Evolutionary conservation across 345 rosid genomes (phyloP).

Genomic region (Lagerstroemia speciosa): DNA sequence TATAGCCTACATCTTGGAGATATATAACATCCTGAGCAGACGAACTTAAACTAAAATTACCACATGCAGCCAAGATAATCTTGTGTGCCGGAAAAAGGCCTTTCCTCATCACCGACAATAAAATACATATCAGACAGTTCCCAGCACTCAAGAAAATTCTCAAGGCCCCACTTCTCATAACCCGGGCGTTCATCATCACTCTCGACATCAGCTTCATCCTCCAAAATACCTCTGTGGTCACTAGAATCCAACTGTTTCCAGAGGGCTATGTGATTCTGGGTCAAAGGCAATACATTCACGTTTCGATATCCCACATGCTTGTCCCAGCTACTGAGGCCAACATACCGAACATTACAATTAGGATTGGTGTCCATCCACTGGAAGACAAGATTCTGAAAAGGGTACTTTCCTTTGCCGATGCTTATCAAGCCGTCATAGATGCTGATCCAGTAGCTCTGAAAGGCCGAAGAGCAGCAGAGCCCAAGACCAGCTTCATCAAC

Average conservation of each 20-base stretch:
- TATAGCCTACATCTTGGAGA: conserved; percentile 42
- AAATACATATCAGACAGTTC: conserved; percentile 65
- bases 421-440: conserved; percentile 86
- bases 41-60: conserved; percentile 48
- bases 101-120: conserved; percentile 57
- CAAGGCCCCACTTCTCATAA: conserved; percentile 74
- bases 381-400: conserved; percentile 86
- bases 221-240: conserved; percentile 28
- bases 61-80: conserved; percentile 74
- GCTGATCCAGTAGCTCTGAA: conserved; percentile 92
- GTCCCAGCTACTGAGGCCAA: conserved; percentile 95
- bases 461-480: conserved; percentile 71
- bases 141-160: conserved; percentile 76
- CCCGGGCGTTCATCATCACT: conserved; percentile 29
- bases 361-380: conserved; percentile 89
- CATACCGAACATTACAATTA: conserved; percentile 67
- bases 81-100: conserved; percentile 75
- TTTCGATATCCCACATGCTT: conserved; percentile 95
- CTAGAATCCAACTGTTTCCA: conserved; percentile 80
- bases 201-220: conserved; percentile 40
- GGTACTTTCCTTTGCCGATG: conserved; percentile 85
- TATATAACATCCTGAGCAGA: conserved; percentile 37
- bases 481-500: conserved; percentile 72
- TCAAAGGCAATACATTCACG: conserved; percentile 79
- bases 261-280: conserved; percentile 56